Evolutionary conservation across 768 basidiomycete genomes (phyloP), one percentile per base, ranked within the genome.

Genomic region (Lepiota venenata): DNA sequence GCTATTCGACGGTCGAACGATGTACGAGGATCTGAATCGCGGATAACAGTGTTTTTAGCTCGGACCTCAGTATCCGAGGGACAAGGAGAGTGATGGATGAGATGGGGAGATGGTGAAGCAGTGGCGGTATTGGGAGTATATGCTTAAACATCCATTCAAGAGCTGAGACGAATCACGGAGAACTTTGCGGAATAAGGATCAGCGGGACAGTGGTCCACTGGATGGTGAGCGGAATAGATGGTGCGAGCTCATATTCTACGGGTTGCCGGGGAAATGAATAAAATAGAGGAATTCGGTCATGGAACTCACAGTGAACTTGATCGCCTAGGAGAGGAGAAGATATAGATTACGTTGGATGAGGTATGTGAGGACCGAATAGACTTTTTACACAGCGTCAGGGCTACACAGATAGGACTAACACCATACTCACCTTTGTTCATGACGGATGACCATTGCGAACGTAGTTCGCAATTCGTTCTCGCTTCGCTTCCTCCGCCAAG

Each of bases 51-150:
- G 61, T 57, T 40, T 68, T 64, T 14, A 81, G 67, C 32, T 67
- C 55, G 0, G 65, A 47, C 43, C 79, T 72, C 1, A 91, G 91
- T 11, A 95, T 73, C 8, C 76, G 73, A 14, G 82, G 73, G 14
- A 87, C 83, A 39, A 98, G 73, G 20, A 77, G 69, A 3, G 83
- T 82, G 35, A 96, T 77, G 18, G 82, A 77, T 0, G 71, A 66
- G 20, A 85, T 72, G 35, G 82, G 87, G 42, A 88, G 72, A 6
- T 83, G 87, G 67, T 90, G 87, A 0, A 91, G 92, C 0, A 98
- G 77, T 0, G 92, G 71, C 0, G 90, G 88, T 41, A 95, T 74
- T 1, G 85, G 78, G 54, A 96, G 74, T 51, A 95, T 81, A 56
- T 73, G 67, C 14, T 72, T 63, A 49, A 89, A 59, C 25, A 88